Base-by-base conservation (phyloP, 73 alveolate genomes). In the Blepharisma stoltei region DNA sequence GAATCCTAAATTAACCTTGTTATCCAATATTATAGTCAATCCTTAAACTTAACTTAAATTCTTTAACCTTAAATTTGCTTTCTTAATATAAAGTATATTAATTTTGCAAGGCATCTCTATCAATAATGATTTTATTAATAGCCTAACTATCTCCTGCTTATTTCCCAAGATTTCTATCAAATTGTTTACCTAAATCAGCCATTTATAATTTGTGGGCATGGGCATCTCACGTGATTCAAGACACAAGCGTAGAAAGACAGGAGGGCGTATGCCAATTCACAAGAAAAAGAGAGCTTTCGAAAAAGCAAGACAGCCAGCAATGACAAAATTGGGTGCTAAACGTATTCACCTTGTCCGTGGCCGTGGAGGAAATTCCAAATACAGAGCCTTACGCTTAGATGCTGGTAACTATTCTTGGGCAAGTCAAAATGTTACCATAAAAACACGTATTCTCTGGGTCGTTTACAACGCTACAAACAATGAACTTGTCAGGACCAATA, bases 261-360 rank as follows among this genome's bases (percentile, higher is more conserved):
- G 99, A 27, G 98, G 98, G 46, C 89, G 97, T 54, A 93, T 93
- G 98, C 97, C 97, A 86, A 88, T 93, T 76, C 98, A 93, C 89
- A 77, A 88, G 89, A 93, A 93, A 89, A 93, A 93, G 92, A 93
- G 98, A 81, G 88, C 87, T 83, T 93, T 77, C 88, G 97, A 93
- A 81, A 88, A 90, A 91, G 98, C 95, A 70, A 88, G 98, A 88
- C 90, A 86, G 67, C 85, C 95, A 38, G 89, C 96, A 23, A 77
- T 86, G 89, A 91, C 98, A 83, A 93, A 93, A 86, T 81, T 81
- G 41, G 41, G 41, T 32, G 41, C 41, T 32, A 32, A 32, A 32
- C 41, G 41, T 32, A 32, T 32, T 32, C 41, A 32, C 41, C 41
- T 32, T 3, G 41, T 32, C 41, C 41, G 41, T 32, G 41, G 41